Base-by-base conservation (phyloP, 192 early-diverging fungal genomes). In the Rhizophagus prolifer region DNA sequence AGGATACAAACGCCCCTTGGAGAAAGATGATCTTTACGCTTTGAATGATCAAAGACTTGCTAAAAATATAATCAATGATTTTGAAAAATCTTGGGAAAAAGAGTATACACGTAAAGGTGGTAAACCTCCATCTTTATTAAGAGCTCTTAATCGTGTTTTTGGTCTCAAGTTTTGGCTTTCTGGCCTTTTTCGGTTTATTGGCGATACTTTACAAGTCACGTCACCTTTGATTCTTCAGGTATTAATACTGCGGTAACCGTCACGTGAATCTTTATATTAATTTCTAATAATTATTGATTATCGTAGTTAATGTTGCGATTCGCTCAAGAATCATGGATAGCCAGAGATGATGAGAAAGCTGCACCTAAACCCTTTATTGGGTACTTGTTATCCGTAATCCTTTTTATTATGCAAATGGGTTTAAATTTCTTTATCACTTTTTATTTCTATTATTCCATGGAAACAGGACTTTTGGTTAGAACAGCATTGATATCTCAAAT, bases 1-100 rank as follows among this genome's bases (percentile, higher is more conserved):
- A n/a, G 94, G 89, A n/a, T 90, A 89, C 72, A 82, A 84, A 76
- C 85, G 89, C 7, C 85, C 90, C 2, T 79, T 92, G 6, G 87
- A 92, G 74, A 87, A 82, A 69, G 84, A 84, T n/a, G 88, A 93
- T 78, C 65, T 93, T 34, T 90, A 90, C 72, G 71, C 72, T 13
- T 44, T 85, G 30, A 81, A 76, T 21, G 84, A 85, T 34, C 30
- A 28, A 28, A 70, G 82, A 47, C 71, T 77, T 16, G 79, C 84
- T n/a, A 62, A 34, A 59, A 79, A 80, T 58, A 3, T 85, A 9
- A 59, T 68, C 2, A 70, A 58, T 13, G 38, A 62, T 2, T 85
- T 85, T 54, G 79, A 81, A 62, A 30, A 77, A 25, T 30, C 72
- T 3, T 85, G 84, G 84, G 6, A 68, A 31, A 76, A 76, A 6